phyloP scores from a whole-genome alignment of 2,329 filamentous ascomycete genomes.

The Sporothrix mexicana region DNA sequence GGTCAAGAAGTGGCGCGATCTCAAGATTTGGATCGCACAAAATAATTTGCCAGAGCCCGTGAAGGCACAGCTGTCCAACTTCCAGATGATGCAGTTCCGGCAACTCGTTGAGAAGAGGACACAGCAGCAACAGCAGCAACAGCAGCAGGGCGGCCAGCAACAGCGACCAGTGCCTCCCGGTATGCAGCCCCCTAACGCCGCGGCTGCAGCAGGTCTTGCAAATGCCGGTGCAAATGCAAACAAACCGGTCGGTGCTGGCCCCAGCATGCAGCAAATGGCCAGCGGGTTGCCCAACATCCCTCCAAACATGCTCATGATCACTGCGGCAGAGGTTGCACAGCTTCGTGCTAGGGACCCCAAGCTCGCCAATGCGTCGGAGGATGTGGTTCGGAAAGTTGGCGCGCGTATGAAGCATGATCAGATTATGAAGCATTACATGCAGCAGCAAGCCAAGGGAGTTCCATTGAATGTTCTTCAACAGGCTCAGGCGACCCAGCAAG shows the following conservation, averaged over 20 bases:
- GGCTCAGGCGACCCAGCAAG: conserved; percentile 37
- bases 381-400: conserved; percentile 30
- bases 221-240: conserved; percentile 7
- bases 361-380: conserved; percentile 35
- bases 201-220: not conserved
- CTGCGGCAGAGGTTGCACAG: conserved; percentile 34
- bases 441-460: conserved; percentile 32
- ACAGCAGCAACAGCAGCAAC: conserved; percentile 30
- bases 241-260: not conserved
- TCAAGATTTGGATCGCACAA: conserved; percentile 51
- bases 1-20: conserved; percentile 57
- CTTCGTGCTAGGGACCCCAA: conserved; percentile 35
- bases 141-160: conserved; percentile 34
- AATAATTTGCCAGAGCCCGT: conserved; percentile 46
- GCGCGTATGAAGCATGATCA: conserved; percentile 33
- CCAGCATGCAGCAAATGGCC: conserved; percentile 29
- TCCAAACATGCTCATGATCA: conserved; percentile 31
- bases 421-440: conserved; percentile 35
- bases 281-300: conserved; percentile 34
- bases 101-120: conserved; percentile 38
- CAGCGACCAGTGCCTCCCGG: conserved; percentile 33
- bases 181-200: conserved; percentile 30
- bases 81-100: conserved; percentile 52
- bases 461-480: conserved; percentile 32
- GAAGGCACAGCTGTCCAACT: conserved; percentile 44